Evolutionary conservation across 2,329 filamentous ascomycete species (phyloP), one percentile per base, ranked within the genome.

Genomic region (Alternaria atra): DNA sequence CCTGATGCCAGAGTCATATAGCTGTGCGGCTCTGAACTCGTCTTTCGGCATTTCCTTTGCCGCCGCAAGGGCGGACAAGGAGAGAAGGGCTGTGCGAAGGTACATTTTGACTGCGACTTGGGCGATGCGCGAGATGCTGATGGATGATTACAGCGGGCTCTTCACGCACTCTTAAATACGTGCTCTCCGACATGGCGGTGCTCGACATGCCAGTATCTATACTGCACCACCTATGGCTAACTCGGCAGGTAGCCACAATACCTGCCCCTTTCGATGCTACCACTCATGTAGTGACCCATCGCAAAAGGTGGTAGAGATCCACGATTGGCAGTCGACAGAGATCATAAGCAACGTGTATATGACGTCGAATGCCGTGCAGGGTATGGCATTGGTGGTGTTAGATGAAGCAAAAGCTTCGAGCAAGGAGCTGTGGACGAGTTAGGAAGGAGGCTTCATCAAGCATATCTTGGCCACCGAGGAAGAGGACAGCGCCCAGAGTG

Each of bases 1-100:
- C 34, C 74, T 74, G 39, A 79, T 75, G 7, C 79, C 79, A 37
- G 76, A 78, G 57, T 80, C 77, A 57, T 80, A 81, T 25, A 80
- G 66, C 63, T 77, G 59, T 7, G 75, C 73, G 13, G 71, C 77
- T 62, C 64, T 75, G 60, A 73, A 54, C 58, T 73, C 65, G 52
- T 80, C 75, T 51, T 77, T 75, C 10, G 73, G 68, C 63, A 79
- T 57, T 58, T 79, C 75, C 60, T 69, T 76, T 23, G 74, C 74
- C 42, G 61, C 72, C 61, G 65, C 73, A 57, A 79, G 69, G 63
- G 74, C 75, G 65, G 73, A 63, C 48, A 79, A 61, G 9, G 75
- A 76, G 37, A 77, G 67, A 44, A 77, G 58, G 15, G 69, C 68
- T 54, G 61, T 68, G 42, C 65, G 69, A n/a, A 75, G 29, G 27